phyloP scores from a whole-genome alignment of 1,139 yeast genomes.

The Saccharomycopsis phalli region DNA sequence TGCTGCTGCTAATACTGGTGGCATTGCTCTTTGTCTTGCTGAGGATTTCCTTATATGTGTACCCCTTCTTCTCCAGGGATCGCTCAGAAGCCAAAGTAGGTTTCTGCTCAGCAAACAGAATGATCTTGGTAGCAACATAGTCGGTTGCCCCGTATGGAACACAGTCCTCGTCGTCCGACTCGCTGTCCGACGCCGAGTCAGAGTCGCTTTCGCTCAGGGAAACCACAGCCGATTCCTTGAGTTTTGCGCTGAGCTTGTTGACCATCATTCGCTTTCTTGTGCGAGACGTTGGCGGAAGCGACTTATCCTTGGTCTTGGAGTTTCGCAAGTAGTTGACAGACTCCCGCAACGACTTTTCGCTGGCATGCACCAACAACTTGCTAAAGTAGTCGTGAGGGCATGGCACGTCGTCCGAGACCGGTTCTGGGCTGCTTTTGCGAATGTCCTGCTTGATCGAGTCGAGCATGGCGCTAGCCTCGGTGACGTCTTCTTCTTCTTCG shows the following conservation, averaged over 20 bases:
- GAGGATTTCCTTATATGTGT: conserved; percentile 11
- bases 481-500: conserved; percentile 4
- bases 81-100: background rate
- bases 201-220: conserved; percentile 2
- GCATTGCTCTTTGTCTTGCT: conserved; percentile 5
- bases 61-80: background rate
- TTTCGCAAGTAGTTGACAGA: conserved; percentile 13
- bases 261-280: conserved; percentile 8
- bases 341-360: conserved; percentile 15
- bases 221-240: background rate
- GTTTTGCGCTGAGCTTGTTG: background rate
- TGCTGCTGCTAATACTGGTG: background rate
- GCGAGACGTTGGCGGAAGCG: conserved; percentile 15
- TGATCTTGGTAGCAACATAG: conserved; percentile 1
- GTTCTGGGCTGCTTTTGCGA: background rate
- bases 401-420: background rate
- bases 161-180: conserved; percentile 1
- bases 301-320: conserved; percentile 4
- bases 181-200: conserved; percentile 4
- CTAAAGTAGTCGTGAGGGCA: conserved; percentile 8
- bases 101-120: conserved; percentile 8
- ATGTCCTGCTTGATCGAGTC: background rate
- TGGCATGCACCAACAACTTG: conserved; percentile 3
- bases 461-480: conserved; percentile 3
- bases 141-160: background rate